phyloP scores from a whole-genome alignment of 2,329 filamentous ascomycete species.

The Botrytis cinerea region DNA sequence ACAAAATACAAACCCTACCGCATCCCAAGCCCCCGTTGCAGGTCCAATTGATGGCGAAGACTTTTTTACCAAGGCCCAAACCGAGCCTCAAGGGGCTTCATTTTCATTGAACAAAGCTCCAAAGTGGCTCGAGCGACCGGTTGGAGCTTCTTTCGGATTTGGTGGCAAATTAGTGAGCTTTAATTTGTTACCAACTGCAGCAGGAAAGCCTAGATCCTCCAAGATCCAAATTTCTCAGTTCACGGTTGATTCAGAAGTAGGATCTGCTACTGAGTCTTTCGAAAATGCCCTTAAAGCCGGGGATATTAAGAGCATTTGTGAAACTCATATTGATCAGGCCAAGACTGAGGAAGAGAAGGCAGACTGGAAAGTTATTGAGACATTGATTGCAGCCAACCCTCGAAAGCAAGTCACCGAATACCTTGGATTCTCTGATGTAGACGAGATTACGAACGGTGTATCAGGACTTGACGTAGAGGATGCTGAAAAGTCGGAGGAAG shows the following conservation, averaged over 20 bases:
- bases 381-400: constrained; percentile 81
- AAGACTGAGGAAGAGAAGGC: constrained; percentile 89
- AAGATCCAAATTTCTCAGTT: constrained; percentile 86
- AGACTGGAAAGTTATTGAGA: constrained; percentile 94
- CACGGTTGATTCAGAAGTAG: constrained; percentile 81
- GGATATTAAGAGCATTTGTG: constrained; percentile 76
- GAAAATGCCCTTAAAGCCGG: constrained; percentile 79
- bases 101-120: constrained; percentile 87
- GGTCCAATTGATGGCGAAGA: constrained; percentile 83
- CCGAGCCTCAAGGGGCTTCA: constrained; percentile 83
- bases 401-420: constrained; percentile 84
- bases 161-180: constrained; percentile 88
- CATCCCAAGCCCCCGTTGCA: constrained; percentile 66
- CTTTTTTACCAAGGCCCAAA: constrained; percentile 93
- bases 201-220: constrained; percentile 68
- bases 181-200: constrained; percentile 56
- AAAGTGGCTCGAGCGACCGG: constrained; percentile 84
- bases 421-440: constrained; percentile 70
- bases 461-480: constrained; percentile 41
- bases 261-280: constrained; percentile 82
- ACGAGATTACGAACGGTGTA: constrained; percentile 55
- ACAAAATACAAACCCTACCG: constrained; percentile 84
- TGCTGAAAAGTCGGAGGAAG: constrained; percentile 46
- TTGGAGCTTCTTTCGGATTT: constrained; percentile 89
- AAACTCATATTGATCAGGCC: constrained; percentile 72